Base-by-base conservation (phyloP, 2,329 filamentous ascomycete species). In the Calonectria ilicicola region DNA sequence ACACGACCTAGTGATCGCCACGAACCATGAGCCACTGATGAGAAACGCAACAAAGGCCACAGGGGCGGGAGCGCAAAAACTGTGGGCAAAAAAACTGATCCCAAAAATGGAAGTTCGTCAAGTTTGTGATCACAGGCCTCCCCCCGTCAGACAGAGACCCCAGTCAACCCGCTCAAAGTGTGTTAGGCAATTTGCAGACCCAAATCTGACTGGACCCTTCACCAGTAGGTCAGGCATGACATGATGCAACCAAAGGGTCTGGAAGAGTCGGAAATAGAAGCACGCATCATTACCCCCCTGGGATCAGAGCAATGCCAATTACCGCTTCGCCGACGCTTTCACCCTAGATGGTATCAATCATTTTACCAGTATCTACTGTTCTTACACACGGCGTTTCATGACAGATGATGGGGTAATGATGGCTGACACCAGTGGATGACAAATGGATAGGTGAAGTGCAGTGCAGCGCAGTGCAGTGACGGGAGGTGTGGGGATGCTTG, bases 11-110 rank as follows among this genome's bases (percentile, higher is more conserved):
- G 56, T 53, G 64, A 65, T 58, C 35, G 42, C 67, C 71, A 47
- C 58, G 69, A 63, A 69, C 68, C 64, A 72, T 65, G 65, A 56
- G 49, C 72, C 65, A 65, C 64, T 46, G 71, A 73, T 73, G 67
- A 70, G 63, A 73, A 71, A 67, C 69, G 69, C 64, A 26, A 53
- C 47, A 72, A 51, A 67, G 56, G 63, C 56, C 32, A 70, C 53
- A 73, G 67, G 67, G 47, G 40, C 38, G 38, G 38, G 49, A 67
- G 29, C 15, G 44, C 53, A 64, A 42, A 58, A 40, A 58, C 40
- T 32, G 44, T 62, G 29, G 56, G 46, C 32, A 27, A 69, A 60
- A 51, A 64, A 40, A 21, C 14, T 69, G 47, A 51, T 21, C 66
- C 70, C 58, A 32, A 65, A 65, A 65, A 62, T 51, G 67, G 69